Evolutionary conservation across 768 basidiomycete genomes (phyloP).

Genomic region (Mycena albidolilacea): DNA sequence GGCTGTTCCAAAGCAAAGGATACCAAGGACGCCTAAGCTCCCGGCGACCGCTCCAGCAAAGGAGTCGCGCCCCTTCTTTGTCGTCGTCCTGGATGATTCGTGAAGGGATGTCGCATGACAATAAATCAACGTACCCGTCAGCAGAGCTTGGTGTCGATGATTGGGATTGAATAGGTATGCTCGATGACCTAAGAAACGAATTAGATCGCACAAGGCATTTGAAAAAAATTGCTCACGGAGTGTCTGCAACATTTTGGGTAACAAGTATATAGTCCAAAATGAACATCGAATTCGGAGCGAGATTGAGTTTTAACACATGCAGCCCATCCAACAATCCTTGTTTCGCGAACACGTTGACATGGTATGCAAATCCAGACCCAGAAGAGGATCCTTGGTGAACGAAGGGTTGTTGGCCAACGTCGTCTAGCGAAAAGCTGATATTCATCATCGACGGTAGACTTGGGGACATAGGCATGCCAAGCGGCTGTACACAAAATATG

Average conservation of each 20-base stretch:
- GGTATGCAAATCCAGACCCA: conserved; percentile 48
- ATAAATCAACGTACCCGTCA: conserved; percentile 3
- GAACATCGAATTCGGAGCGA: conserved; percentile 63
- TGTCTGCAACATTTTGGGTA: conserved; percentile 40
- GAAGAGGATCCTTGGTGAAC: conserved; percentile 46
- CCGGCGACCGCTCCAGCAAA: conserved; percentile 71
- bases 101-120: no score
- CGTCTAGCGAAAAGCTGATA: conserved; percentile 62
- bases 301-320: conserved; percentile 60
- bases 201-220: not conserved
- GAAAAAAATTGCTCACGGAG: not conserved
- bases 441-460: conserved; percentile 58
- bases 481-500: conserved; percentile 59
- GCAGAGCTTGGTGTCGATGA: conserved; percentile 9
- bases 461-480: conserved; percentile 42
- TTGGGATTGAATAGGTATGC: not conserved
- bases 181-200: not conserved
- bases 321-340: conserved; percentile 51
- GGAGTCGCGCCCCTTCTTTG: conserved; percentile 50
- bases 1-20: conserved; percentile 63
- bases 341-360: conserved; percentile 56
- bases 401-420: conserved; percentile 46
- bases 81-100: not conserved
- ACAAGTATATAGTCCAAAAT: conserved; percentile 65
- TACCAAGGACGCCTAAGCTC: conserved; percentile 63